Percentiles rank a stretch among this genome's conserved stretches.
Conservation (phyloP, 805 yeast genomes). For the Metschnikowia gruessii region DNA sequence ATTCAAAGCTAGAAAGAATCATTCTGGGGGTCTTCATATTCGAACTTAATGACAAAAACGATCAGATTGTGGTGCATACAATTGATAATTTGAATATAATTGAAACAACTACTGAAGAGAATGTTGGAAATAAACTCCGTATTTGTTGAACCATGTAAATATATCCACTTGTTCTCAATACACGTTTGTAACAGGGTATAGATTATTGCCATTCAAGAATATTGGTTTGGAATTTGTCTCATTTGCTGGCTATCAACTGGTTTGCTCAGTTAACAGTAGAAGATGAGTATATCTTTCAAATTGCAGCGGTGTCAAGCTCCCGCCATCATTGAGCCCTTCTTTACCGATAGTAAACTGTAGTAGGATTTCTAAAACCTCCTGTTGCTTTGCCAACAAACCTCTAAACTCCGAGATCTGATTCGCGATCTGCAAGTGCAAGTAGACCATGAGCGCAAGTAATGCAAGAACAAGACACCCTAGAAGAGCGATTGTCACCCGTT, state of each 20-base stretch:
- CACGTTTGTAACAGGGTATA: not conserved
- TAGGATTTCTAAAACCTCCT: slow-evolving; percentile 8
- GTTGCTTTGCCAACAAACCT: slow-evolving; percentile 10
- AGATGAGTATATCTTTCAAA: not conserved
- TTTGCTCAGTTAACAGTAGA: not conserved
- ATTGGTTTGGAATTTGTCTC: too few species aligned
- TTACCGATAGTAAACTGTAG: slow-evolving; percentile 5
- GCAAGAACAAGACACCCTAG: not conserved
- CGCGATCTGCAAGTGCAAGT: slow-evolving; percentile 8
- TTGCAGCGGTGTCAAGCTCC: not conserved
- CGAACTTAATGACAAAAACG: slow-evolving; percentile 57
- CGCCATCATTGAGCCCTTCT: not conserved
- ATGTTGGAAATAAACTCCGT: slow-evolving; percentile 14
- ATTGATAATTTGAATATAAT: slow-evolving; percentile 63
- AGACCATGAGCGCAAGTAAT: slow-evolving; percentile 2
- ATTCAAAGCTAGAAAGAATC: slow-evolving; percentile 36
- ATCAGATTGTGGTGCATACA: slow-evolving; percentile 57
- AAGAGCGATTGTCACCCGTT: not conserved
- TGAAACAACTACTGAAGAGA: slow-evolving; percentile 33
- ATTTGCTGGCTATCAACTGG: not conserved
- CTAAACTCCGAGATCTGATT: slow-evolving; percentile 5
- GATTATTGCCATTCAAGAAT: not conserved
- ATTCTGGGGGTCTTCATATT: slow-evolving; percentile 60
- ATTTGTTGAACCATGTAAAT: slow-evolving; percentile 15
- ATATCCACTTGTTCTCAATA: not conserved